Evolutionary conservation across 305 asterid genomes (phyloP), one percentile per base, ranked within the genome.

Genomic region (Salvia sclarea): DNA sequence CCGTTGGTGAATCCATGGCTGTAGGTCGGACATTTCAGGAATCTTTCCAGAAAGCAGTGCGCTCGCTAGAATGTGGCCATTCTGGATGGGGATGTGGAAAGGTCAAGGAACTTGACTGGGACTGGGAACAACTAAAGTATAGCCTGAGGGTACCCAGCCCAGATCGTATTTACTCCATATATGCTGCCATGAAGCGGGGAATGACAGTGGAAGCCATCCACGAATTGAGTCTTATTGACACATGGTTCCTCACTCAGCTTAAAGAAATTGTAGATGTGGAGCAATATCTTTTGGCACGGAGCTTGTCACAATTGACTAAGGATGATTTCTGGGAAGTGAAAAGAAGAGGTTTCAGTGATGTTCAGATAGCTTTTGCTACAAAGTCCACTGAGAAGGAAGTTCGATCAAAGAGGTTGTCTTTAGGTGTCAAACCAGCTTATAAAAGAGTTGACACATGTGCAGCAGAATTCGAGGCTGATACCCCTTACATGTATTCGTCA

Each of bases 1-100:
- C 99, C 43, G 97, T 94, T 44, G 98, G 99, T 64, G 98, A 91
- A 71, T 84, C 99, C 65, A 91, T 94, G 99, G 99, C 99, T 16
- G 96, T 94, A 62, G 99, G 98, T 38, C 81, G 97, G 16, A 94
- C 99, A 70, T 94, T 94, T 85, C 98, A 89, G 75, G 99, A 94
- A 74, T 94, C 99, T 56, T 94, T 91, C 66, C 98, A 94, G 77
- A 94, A 94, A 79, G 98, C 97, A 18, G 78, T 91, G 65, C 89
- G 95, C 17, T 94, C 99, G 13, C 81, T 94, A 40, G 99, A 89
- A 79, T 76, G 80, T 78, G 98, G 97, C 61, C 80, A 73, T 68
- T 77, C 87, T 18, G 98, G 96, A 11, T 89, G 99, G 99, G 98
- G 98, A 44, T 91, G 99, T 79, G 92, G 92, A 20, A 78, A 71